These are phyloP conservation scores for Epichloe typhina DNA, from an alignment of 2,329 filamentous ascomycete species.

Conservation along the genomic window DNA sequence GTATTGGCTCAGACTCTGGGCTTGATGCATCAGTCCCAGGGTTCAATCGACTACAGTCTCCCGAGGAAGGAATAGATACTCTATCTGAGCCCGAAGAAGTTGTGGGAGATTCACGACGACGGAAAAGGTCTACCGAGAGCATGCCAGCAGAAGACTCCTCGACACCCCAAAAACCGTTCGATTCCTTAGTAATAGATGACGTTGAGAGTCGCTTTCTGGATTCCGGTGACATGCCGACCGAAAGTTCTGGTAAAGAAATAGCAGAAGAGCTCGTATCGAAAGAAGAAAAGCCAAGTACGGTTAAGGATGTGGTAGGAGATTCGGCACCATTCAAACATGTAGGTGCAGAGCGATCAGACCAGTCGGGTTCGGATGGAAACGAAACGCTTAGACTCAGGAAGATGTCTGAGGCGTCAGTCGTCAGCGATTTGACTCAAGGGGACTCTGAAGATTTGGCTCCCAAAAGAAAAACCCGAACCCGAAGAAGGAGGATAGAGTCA, in stretches of 20 bases:
- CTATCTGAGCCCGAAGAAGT: not conserved
- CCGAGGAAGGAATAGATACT: not conserved
- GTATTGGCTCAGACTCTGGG: not conserved
- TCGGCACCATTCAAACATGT: not conserved
- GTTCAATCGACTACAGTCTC: not conserved
- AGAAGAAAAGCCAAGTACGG: not conserved
- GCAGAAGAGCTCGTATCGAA: not conserved
- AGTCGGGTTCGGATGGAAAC: not conserved
- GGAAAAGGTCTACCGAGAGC: not conserved
- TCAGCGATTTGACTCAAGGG: not conserved
- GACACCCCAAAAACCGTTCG: not conserved
- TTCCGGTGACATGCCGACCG: not conserved
- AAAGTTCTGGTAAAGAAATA: not conserved
- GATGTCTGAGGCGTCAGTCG: not conserved
- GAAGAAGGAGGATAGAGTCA: not conserved
- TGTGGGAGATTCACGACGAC: not conserved
- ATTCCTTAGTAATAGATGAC: not conserved
- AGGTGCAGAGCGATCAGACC: not conserved
- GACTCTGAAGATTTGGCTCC: not conserved
- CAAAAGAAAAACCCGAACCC: not conserved
- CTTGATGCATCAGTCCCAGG: not conserved
- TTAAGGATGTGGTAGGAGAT: not conserved
- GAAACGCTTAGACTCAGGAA: not conserved
- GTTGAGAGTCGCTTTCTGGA: not conserved
- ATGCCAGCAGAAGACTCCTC: not conserved